Percentiles rank a stretch among this genome's conserved stretches.
These are phyloP conservation scores for Pythium brachiatum DNA, from an alignment of 352 stramenopile genomes.

Conservation along the genomic window DNA sequence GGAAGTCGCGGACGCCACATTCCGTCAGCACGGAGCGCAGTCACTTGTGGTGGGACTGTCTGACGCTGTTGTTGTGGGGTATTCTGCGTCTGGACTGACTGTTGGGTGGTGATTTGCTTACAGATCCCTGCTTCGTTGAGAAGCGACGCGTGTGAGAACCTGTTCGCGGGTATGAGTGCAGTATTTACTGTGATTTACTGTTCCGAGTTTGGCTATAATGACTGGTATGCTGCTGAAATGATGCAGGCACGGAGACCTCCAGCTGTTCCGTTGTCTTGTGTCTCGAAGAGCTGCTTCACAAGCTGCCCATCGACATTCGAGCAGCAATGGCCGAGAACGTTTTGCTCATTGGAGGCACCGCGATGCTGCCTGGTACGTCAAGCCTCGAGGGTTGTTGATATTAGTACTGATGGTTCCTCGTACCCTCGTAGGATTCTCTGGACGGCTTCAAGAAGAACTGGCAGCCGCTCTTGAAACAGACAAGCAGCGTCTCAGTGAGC, in stretches of 20 bases:
- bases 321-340: slow-evolving; percentile 67
- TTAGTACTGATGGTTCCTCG: too few relatives aligned
- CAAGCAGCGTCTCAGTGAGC: slow-evolving; percentile 42
- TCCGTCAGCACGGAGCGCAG: slow-evolving; percentile 6
- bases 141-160: slow-evolving; percentile 23
- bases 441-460: slow-evolving; percentile 51
- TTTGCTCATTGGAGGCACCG: slow-evolving; percentile 65
- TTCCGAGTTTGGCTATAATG: background rate
- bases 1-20: slow-evolving; percentile 22
- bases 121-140: slow-evolving; percentile 22
- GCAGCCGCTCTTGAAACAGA: slow-evolving; percentile 33
- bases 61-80: background rate
- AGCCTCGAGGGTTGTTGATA: too few relatives aligned
- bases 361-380: slow-evolving; percentile 84
- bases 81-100: background rate
- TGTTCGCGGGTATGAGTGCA: slow-evolving; percentile 27
- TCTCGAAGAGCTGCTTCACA: slow-evolving; percentile 52
- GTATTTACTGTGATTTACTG: background rate
- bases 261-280: slow-evolving; percentile 56
- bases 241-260: slow-evolving; percentile 25
- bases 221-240: background rate
- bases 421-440: slow-evolving; percentile 43
- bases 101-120: background rate
- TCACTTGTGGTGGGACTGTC: slow-evolving; percentile 11
- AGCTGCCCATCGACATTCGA: slow-evolving; percentile 62